Evolutionary conservation across 225 moss, liverwort and hornwort species (phyloP).

Genomic region (Polytrichum formosum): DNA sequence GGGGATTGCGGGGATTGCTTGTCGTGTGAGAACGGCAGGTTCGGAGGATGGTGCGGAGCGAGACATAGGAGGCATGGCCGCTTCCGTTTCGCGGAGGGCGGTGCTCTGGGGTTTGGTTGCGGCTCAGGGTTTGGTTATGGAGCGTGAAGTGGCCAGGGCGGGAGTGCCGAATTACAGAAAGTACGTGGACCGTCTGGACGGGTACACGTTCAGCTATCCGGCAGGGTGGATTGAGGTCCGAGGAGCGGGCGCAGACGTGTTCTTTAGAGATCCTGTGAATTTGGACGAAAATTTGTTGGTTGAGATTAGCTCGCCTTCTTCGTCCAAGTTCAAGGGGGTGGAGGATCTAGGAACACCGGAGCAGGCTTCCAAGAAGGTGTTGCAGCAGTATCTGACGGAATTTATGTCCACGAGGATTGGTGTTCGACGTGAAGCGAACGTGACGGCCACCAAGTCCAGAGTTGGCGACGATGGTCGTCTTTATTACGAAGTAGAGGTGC

Average conservation of each 20-base stretch:
- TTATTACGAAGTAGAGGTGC: slow-evolving; percentile 97
- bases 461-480: slow-evolving; percentile 77
- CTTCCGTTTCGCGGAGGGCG: slow-evolving; percentile 27
- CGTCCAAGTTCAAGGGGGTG: slow-evolving; percentile 81
- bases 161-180: slow-evolving; percentile 53
- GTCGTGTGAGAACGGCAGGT: no score
- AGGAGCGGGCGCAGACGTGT: slow-evolving; percentile 94
- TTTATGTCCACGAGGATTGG: slow-evolving; percentile 98
- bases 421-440: slow-evolving; percentile 71
- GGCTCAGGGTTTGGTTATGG: neutral
- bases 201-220: slow-evolving; percentile 83
- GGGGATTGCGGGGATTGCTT: no score
- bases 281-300: slow-evolving; percentile 90
- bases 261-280: slow-evolving; percentile 88
- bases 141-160: slow-evolving; percentile 12
- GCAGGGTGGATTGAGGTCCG: slow-evolving; percentile 90
- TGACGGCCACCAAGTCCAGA: slow-evolving; percentile 74
- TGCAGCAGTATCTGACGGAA: slow-evolving; percentile 91
- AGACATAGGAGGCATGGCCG: no score
- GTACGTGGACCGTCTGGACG: slow-evolving; percentile 81
- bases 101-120: slow-evolving; percentile 19
- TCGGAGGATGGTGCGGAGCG: no score
- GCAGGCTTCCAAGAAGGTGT: slow-evolving; percentile 74
- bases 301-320: slow-evolving; percentile 94
- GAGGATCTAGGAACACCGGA: slow-evolving; percentile 80